phyloP scores from a whole-genome alignment of 2,329 filamentous ascomycete genomes.

The Scolecobasidium constrictum region DNA sequence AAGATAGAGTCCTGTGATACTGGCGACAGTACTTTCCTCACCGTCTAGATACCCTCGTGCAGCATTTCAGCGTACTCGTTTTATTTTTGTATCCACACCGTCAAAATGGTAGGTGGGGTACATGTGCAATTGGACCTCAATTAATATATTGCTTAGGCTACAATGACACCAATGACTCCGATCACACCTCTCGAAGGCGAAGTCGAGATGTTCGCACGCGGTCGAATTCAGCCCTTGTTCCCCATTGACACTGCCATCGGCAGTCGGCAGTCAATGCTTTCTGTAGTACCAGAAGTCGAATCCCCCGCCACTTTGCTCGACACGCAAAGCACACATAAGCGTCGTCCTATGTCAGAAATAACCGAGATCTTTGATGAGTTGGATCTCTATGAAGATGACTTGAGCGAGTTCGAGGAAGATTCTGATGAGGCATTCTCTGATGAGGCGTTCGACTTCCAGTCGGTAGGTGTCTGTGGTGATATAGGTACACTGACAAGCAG shows the following conservation, averaged over 20 bases:
- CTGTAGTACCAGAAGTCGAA: constrained; percentile 8
- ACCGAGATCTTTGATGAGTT: constrained; percentile 70
- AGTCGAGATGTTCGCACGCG: constrained; percentile 39
- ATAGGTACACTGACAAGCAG: no score
- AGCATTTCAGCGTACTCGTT: neutral
- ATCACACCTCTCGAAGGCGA: constrained; percentile 31
- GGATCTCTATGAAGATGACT: constrained; percentile 40
- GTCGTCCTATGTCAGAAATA: constrained; percentile 56
- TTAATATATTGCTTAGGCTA: neutral
- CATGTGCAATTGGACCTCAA: no score
- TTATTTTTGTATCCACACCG: neutral
- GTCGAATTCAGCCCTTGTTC: constrained; percentile 48
- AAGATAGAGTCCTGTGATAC: neutral
- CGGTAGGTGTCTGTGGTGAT: neutral
- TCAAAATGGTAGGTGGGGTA: neutral
- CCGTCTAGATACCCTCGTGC: neutral
- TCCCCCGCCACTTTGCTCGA: constrained; percentile 7
- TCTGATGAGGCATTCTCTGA: constrained; percentile 50
- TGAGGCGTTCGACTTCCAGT: neutral
- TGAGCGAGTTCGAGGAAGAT: constrained; percentile 36
- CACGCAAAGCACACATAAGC: constrained; percentile 17
- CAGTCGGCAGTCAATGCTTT: constrained; percentile 4
- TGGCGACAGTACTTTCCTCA: neutral
- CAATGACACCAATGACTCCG: constrained; percentile 28
- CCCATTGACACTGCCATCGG: constrained; percentile 18